A percentile compares a stretch with the other conserved stretches of the same genome.
Conservation (phyloP, 2,329 filamentous ascomycete species). For the Sporothrix brunneoviolacea region DNA sequence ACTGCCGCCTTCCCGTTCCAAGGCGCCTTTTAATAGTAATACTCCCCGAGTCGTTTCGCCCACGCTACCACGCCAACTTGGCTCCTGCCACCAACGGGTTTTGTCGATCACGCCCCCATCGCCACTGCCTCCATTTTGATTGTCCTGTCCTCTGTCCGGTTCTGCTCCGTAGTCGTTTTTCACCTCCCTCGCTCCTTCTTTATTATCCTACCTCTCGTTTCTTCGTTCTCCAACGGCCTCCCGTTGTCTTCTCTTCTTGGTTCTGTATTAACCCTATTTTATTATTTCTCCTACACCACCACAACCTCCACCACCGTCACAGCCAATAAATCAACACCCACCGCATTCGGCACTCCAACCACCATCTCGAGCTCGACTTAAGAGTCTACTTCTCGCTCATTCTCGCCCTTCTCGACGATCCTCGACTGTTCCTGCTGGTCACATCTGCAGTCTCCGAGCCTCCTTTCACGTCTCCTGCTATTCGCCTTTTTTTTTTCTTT, state of each 20-base stretch:
- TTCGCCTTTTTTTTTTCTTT: background rate
- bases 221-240: background rate
- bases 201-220: background rate
- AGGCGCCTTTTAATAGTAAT: too few species aligned
- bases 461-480: background rate
- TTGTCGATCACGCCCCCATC: slow-evolving; percentile 11
- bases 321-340: too few species aligned
- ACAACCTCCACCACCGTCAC: background rate
- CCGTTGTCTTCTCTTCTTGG: background rate
- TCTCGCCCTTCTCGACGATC: background rate
- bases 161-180: background rate
- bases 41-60: background rate
- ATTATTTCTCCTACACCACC: background rate
- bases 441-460: background rate
- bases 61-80: slow-evolving; percentile 3
- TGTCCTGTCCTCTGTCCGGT: background rate
- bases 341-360: background rate
- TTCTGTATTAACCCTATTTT: background rate
- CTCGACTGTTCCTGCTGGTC: background rate
- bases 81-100: background rate
- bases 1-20: too few species aligned
- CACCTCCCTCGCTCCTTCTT: background rate
- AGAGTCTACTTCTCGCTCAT: background rate
- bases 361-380: background rate
- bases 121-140: background rate